Evolutionary conservation across 371 early-diverging fungal genomes (phyloP).

Genomic region (Choanephora cucurbitarum): DNA sequence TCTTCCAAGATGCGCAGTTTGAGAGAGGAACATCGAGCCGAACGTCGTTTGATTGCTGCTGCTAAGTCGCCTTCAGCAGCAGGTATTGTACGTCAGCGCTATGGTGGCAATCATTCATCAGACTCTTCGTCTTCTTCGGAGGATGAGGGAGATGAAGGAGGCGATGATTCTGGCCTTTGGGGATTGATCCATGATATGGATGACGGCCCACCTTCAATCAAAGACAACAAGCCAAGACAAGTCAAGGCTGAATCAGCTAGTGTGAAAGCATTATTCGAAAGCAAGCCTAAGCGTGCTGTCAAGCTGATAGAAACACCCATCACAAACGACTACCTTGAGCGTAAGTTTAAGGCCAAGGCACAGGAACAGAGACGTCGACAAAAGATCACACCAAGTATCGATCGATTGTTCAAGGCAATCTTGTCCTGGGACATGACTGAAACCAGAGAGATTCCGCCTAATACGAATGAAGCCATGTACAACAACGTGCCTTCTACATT

Average conservation of each 20-base stretch:
- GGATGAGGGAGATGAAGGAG: conserved; percentile 19
- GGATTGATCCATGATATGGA: conserved; percentile 34
- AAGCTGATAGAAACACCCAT: conserved; percentile 38
- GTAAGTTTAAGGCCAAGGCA: conserved; percentile 20
- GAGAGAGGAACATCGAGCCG: conserved; percentile 38
- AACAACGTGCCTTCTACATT: conserved; percentile 63
- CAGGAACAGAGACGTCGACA: conserved; percentile 35
- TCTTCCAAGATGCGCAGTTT: conserved; percentile 35
- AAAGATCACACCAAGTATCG: conserved; percentile 53
- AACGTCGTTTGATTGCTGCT: conserved; percentile 35
- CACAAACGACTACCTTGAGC: conserved; percentile 14
- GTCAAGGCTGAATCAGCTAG: conserved; percentile 37
- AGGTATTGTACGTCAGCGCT: conserved; percentile 20
- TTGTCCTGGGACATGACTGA: conserved; percentile 58
- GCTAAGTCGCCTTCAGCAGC: conserved; percentile 45
- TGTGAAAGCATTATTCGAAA: conserved; percentile 37
- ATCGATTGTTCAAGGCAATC: conserved; percentile 49
- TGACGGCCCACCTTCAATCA: background rate
- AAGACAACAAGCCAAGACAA: background rate
- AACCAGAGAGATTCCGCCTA: conserved; percentile 50
- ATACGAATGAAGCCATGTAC: conserved; percentile 22
- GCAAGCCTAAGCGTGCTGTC: conserved; percentile 32
- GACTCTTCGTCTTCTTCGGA: conserved; percentile 35
- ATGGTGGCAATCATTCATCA: conserved; percentile 22
- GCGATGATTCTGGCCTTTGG: conserved; percentile 19